Percentiles rank a stretch among this genome's conserved stretches.
phyloP scores from a whole-genome alignment of 1,284 basidiomycete genomes.

The Inonotus obliquus region DNA sequence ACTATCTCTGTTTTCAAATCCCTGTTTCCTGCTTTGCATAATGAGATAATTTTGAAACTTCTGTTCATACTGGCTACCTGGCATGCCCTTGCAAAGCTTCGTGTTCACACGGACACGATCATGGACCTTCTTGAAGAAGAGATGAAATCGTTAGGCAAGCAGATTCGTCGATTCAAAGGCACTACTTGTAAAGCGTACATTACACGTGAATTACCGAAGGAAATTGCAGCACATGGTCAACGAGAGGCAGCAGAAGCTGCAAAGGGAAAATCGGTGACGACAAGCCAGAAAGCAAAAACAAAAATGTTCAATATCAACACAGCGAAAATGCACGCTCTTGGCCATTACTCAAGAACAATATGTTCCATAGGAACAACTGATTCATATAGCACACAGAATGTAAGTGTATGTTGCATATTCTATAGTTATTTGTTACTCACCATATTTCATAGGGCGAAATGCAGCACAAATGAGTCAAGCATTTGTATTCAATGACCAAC shows the following conservation, averaged over 20 bases:
- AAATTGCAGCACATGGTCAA: not conserved
- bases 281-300: not conserved
- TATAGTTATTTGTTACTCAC: not conserved
- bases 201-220: constrained; percentile 18
- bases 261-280: too few species aligned
- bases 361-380: not conserved
- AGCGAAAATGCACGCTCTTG: not conserved
- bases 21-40: constrained; percentile 26
- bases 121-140: constrained; percentile 18
- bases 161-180: constrained; percentile 22
- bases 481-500: constrained; percentile 7
- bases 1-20: constrained; percentile 33
- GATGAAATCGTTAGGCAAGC: constrained; percentile 23
- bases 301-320: constrained; percentile 1
- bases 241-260: not conserved
- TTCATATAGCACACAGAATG: constrained; percentile 1
- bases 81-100: constrained; percentile 33
- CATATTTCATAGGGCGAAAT: constrained; percentile 16
- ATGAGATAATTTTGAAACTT: constrained; percentile 24
- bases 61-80: constrained; percentile 26
- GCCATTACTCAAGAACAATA: not conserved
- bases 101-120: constrained; percentile 27
- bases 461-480: constrained; percentile 13
- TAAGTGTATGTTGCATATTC: not conserved
- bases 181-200: constrained; percentile 23